Conservation (phyloP, 129 eudicot genomes). For the Lactuca sativa region DNA sequence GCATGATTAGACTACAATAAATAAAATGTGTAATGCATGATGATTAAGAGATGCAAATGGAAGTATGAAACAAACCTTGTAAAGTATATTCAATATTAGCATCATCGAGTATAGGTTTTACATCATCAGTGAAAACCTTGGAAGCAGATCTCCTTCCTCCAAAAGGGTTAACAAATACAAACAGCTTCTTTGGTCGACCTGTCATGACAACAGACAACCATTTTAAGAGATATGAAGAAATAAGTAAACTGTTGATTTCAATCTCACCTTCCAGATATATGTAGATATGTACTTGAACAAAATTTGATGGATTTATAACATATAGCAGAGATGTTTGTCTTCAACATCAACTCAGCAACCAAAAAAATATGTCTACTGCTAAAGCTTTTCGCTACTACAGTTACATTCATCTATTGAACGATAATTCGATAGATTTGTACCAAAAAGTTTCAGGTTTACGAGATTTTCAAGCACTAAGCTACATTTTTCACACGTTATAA, state of each 20-base stretch:
- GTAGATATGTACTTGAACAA: no score
- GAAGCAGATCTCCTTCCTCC: slow-evolving; percentile 84
- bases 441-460: neutral
- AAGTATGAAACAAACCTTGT: slow-evolving; percentile 47
- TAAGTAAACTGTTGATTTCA: neutral
- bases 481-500: neutral
- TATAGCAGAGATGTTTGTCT: no score
- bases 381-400: neutral
- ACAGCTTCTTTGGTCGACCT: slow-evolving; percentile 86
- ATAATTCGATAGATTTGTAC: no score
- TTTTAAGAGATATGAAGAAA: neutral
- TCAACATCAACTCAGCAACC: no score
- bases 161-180: slow-evolving; percentile 78
- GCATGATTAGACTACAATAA: slow-evolving; percentile 10
- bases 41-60: slow-evolving; percentile 2
- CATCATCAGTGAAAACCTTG: slow-evolving; percentile 55
- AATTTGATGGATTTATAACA: no score
- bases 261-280: no score
- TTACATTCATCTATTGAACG: neutral
- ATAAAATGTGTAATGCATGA: neutral
- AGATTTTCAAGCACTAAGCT: slow-evolving; percentile 1
- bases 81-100: slow-evolving; percentile 65
- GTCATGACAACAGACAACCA: slow-evolving; percentile 10
- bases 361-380: neutral
- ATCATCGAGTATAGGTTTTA: slow-evolving; percentile 80